A percentile compares a stretch with the other conserved stretches of the same genome.
phyloP scores from a whole-genome alignment of 2,329 filamentous ascomycete genomes.

The Botrytis fabae region DNA sequence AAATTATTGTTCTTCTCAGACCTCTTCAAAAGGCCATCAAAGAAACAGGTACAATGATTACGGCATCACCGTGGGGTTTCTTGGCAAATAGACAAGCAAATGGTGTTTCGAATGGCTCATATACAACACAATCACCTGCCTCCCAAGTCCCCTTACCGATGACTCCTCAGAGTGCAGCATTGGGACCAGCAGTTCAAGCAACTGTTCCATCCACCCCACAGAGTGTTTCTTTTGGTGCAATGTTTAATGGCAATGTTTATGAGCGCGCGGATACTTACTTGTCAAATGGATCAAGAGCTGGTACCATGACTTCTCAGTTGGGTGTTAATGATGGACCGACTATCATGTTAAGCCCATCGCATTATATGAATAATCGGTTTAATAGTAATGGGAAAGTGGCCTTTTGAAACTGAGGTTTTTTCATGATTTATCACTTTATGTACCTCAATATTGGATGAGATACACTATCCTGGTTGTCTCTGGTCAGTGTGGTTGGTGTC shows the following conservation, averaged over 20 bases:
- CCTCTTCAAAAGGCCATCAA: slow-evolving; percentile 82
- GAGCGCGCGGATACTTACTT: slow-evolving; percentile 40
- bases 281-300: slow-evolving; percentile 36
- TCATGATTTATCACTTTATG: neutral
- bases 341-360: slow-evolving; percentile 36
- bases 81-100: slow-evolving; percentile 42
- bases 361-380: slow-evolving; percentile 32
- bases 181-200: slow-evolving; percentile 87
- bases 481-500: slow-evolving; percentile 3
- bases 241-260: slow-evolving; percentile 40
- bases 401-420: slow-evolving; percentile 26
- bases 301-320: slow-evolving; percentile 39
- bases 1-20: slow-evolving; percentile 72
- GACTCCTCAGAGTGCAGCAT: slow-evolving; percentile 83
- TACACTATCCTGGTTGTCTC: neutral
- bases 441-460: neutral
- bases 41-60: slow-evolving; percentile 74
- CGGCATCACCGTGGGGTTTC: slow-evolving; percentile 62
- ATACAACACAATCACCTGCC: slow-evolving; percentile 42
- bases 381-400: slow-evolving; percentile 37
- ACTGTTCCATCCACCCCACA: slow-evolving; percentile 73
- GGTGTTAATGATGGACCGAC: slow-evolving; percentile 35
- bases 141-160: slow-evolving; percentile 67
- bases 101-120: slow-evolving; percentile 32
- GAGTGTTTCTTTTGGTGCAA: slow-evolving; percentile 36